These are phyloP conservation scores for Fusarium chaquense DNA, from an alignment of 2,329 filamentous ascomycete genomes.

Conservation along the genomic window DNA sequence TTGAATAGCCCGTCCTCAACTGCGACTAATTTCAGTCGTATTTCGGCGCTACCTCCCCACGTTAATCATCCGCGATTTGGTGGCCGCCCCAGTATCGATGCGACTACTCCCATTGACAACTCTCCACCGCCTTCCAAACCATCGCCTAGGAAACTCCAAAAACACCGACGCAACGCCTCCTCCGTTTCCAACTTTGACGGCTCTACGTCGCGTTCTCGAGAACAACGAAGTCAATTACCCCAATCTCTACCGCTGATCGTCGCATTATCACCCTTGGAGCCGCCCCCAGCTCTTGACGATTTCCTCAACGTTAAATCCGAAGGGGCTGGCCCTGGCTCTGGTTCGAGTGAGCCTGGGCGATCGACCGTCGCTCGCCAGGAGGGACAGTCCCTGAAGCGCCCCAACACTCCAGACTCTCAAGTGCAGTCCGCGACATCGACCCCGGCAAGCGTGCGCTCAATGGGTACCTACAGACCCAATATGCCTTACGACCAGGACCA, in stretches of 20 bases:
- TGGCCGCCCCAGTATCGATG: constrained; percentile 60
- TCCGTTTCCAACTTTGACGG: constrained; percentile 29
- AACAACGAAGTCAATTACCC: constrained; percentile 29
- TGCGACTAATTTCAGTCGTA: constrained; percentile 53
- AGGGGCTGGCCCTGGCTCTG: constrained; percentile 49
- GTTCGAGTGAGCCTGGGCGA: constrained; percentile 42
- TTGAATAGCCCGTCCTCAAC: constrained; percentile 68
- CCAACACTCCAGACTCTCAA: constrained; percentile 28
- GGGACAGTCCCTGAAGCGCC: constrained; percentile 47
- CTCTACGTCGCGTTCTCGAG: constrained; percentile 12
- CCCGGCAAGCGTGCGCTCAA: constrained; percentile 29
- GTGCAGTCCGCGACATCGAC: constrained; percentile 36
- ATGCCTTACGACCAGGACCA: constrained; percentile 52
- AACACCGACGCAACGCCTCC: constrained; percentile 51
- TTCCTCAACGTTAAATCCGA: constrained; percentile 37
- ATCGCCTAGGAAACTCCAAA: constrained; percentile 56
- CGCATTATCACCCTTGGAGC: constrained; percentile 44
- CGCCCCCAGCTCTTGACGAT: constrained; percentile 39
- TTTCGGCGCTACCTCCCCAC: constrained; percentile 52
- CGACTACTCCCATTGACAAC: constrained; percentile 50
- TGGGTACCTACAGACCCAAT: constrained; percentile 19
- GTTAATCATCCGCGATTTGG: constrained; percentile 52
- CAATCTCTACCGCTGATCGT: constrained; percentile 45
- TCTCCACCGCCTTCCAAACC: constrained; percentile 48
- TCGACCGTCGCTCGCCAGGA: constrained; percentile 43